These are phyloP conservation scores for Penicillium sp. DNA, from an alignment of 2,329 filamentous ascomycete genomes.

Conservation along the genomic window DNA sequence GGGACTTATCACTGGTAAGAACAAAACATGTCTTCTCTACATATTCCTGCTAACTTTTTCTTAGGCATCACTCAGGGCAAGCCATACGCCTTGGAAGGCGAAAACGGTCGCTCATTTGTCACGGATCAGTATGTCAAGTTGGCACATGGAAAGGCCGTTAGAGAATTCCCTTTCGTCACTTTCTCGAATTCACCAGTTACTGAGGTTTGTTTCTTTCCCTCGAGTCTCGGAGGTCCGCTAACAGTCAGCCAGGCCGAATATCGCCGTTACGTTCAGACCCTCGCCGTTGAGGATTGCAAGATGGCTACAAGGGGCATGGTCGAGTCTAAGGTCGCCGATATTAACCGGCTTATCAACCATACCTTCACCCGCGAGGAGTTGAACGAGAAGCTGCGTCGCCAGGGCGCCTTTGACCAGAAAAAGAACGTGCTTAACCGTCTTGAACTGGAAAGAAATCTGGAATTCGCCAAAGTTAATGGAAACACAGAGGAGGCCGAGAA, in stretches of 20 bases:
- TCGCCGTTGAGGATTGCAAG: constrained; percentile 68
- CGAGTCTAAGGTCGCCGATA: constrained; percentile 71
- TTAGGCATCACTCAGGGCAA: constrained; percentile 73
- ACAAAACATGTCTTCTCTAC: no score
- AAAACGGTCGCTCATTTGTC: constrained; percentile 72
- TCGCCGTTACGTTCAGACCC: constrained; percentile 73
- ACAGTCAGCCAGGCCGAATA: constrained; percentile 64
- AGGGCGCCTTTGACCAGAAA: constrained; percentile 65
- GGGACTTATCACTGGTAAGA: constrained; percentile 77
- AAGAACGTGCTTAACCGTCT: constrained; percentile 68
- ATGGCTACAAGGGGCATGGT: constrained; percentile 72
- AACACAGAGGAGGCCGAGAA: constrained; percentile 58
- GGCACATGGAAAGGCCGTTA: constrained; percentile 77
- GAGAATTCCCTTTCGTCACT: constrained; percentile 84
- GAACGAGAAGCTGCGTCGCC: constrained; percentile 71
- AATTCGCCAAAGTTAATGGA: constrained; percentile 63
- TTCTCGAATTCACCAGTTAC: constrained; percentile 83
- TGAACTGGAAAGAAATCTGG: constrained; percentile 63
- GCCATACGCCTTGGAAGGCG: constrained; percentile 76
- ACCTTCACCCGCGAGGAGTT: constrained; percentile 82
- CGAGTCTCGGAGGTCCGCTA: neutral
- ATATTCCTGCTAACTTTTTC: neutral
- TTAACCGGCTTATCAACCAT: constrained; percentile 75
- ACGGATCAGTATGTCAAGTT: constrained; percentile 83
- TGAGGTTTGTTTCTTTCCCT: constrained; percentile 58